phyloP scores from a whole-genome alignment of 2,329 filamentous ascomycete species.

The Colletotrichum tamarilloi region DNA sequence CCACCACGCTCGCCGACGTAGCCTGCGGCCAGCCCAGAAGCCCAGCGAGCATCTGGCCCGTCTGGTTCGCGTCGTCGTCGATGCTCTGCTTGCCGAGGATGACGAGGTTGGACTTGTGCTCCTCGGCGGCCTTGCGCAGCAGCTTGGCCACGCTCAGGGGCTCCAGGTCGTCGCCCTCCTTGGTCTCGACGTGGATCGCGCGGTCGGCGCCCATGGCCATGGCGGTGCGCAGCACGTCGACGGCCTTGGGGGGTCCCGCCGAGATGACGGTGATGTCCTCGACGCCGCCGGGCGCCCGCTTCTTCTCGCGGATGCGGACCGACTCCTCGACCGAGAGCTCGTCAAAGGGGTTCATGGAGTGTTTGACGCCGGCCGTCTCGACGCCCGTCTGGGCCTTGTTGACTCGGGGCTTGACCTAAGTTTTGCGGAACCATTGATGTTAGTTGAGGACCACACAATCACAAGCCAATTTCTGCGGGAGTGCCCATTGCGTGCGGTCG shows the following conservation, averaged over 20 bases:
- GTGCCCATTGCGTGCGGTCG: constrained; percentile 1
- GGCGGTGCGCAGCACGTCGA: constrained; percentile 91
- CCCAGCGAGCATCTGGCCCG: constrained; percentile 97
- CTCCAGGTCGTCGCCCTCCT: constrained; percentile 82
- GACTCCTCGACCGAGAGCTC: constrained; percentile 98
- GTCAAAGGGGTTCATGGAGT: constrained; percentile 99
- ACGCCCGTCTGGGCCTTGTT: constrained; percentile 84
- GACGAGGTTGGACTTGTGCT: constrained; percentile 90
- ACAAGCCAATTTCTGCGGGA: constrained; percentile 15
- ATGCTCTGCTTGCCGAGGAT: constrained; percentile 98
- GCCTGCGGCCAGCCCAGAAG: constrained; percentile 93
- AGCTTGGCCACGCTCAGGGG: constrained; percentile 94
- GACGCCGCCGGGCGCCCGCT: constrained; percentile 77
- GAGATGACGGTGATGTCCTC: constrained; percentile 92
- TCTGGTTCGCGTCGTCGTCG: constrained; percentile 95
- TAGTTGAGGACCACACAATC: constrained; percentile 13
- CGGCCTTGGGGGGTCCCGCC: constrained; percentile 87
- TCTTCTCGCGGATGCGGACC: constrained; percentile 91
- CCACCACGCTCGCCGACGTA: constrained; percentile 89
- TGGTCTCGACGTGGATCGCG: constrained; percentile 85
- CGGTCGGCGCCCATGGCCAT: constrained; percentile 99
- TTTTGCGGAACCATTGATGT: constrained; percentile 15
- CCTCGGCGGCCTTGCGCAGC: constrained; percentile 80
- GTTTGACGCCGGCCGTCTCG: constrained; percentile 93
- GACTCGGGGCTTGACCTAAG: constrained; percentile 74